Evolutionary conservation across 2,329 filamentous ascomycete species (phyloP).

Genomic region (Aspergillus brunneoviolaceus): DNA sequence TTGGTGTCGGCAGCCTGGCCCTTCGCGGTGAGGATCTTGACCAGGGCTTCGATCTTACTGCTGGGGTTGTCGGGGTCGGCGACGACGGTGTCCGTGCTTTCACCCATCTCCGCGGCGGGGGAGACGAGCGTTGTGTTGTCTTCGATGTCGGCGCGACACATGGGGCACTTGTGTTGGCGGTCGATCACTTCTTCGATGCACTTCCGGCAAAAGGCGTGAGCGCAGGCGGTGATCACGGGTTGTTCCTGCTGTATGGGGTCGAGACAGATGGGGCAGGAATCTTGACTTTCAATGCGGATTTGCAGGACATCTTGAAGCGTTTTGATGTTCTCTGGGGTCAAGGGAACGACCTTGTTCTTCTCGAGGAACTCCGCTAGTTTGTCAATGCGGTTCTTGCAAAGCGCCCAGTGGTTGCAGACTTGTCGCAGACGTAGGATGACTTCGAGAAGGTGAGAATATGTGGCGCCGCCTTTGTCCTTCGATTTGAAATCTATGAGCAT

Average conservation of each 20-base stretch:
- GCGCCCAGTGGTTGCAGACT: slow-evolving; percentile 83
- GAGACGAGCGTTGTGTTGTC: slow-evolving; percentile 63
- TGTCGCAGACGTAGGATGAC: slow-evolving; percentile 79
- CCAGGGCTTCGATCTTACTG: slow-evolving; percentile 77
- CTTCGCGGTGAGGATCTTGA: slow-evolving; percentile 72
- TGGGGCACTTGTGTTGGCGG: slow-evolving; percentile 75
- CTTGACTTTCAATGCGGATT: slow-evolving; percentile 74
- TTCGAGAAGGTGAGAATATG: slow-evolving; percentile 75
- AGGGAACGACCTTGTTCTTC: slow-evolving; percentile 63
- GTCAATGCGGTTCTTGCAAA: slow-evolving; percentile 72
- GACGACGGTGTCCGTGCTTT: slow-evolving; percentile 48
- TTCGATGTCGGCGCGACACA: slow-evolving; percentile 71
- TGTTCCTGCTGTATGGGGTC: slow-evolving; percentile 65
- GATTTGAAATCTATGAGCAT: slow-evolving; percentile 62
- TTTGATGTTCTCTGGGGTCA: slow-evolving; percentile 70
- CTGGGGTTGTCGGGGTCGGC: slow-evolving; percentile 67
- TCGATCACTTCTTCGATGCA: slow-evolving; percentile 76
- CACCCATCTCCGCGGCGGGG: slow-evolving; percentile 59
- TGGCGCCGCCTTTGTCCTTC: slow-evolving; percentile 48
- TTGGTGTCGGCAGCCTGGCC: slow-evolving; percentile 66
- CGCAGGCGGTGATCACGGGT: slow-evolving; percentile 82
- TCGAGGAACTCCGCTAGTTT: slow-evolving; percentile 71
- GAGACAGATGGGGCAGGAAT: slow-evolving; percentile 80
- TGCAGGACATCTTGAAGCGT: slow-evolving; percentile 74
- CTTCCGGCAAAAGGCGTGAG: slow-evolving; percentile 71